Percentiles rank a stretch among this genome's conserved stretches.
phyloP scores from a whole-genome alignment of 2,329 filamentous ascomycete species.

The Ophiostoma quercus region DNA sequence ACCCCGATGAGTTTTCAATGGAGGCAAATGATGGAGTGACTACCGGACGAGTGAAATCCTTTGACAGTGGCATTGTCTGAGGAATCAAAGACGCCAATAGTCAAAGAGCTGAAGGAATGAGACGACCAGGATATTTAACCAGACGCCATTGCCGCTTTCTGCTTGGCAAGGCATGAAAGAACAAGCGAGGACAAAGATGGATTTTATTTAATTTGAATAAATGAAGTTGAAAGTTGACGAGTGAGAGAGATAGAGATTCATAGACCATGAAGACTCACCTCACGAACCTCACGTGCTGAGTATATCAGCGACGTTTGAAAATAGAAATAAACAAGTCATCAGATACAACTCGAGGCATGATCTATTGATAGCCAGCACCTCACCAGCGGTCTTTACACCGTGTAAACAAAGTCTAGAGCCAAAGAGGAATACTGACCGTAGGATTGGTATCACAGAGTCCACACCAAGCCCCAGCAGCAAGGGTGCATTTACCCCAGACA shows the following conservation, averaged over 20 bases:
- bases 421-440: background rate
- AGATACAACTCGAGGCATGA: too few species aligned
- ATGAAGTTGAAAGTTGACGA: background rate
- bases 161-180: background rate
- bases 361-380: too few species aligned
- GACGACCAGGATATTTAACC: background rate
- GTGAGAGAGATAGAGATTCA: too few species aligned
- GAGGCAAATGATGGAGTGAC: too few species aligned
- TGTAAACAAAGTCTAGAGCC: background rate
- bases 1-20: too few species aligned
- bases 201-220: background rate
- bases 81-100: background rate
- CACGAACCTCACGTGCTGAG: too few species aligned
- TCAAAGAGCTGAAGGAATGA: background rate
- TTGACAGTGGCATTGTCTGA: background rate
- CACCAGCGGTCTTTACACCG: background rate
- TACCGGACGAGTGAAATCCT: too few species aligned
- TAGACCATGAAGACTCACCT: too few species aligned
- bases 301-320: too few species aligned
- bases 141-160: background rate
- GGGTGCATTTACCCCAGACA: slow-evolving; percentile 5
- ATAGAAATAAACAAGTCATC: too few species aligned
- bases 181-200: background rate
- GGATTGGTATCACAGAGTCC: background rate
- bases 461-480: background rate